Conservation (phyloP, 108 stramenopile species). For the Schizochytrium sp. region DNA sequence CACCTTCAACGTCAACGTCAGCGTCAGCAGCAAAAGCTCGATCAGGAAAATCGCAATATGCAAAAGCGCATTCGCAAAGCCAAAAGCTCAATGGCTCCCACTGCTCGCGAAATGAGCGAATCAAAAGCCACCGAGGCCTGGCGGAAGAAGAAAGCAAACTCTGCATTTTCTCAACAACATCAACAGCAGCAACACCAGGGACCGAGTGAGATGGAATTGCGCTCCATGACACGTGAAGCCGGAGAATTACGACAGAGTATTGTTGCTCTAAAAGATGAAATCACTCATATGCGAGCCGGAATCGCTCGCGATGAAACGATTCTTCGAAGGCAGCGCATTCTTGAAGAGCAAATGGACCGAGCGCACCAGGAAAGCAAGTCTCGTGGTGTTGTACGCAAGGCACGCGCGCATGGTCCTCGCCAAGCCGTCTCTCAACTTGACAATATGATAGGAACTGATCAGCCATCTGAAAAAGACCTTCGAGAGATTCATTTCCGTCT, state of each 20-base stretch:
- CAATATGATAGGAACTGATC: too few relatives aligned
- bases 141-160: neutral
- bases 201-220: neutral
- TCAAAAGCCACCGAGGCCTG: slow-evolving; percentile 10
- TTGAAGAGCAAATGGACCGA: slow-evolving; percentile 10
- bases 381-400: slow-evolving; percentile 9
- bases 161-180: too few relatives aligned
- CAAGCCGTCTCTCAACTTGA: neutral
- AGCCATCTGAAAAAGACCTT: neutral
- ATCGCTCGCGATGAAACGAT: slow-evolving; percentile 12
- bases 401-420: neutral
- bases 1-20: neutral
- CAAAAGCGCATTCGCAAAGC: neutral
- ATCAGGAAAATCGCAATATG: neutral
- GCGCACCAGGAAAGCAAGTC: slow-evolving; percentile 37
- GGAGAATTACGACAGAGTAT: neutral
- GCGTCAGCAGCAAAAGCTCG: neutral
- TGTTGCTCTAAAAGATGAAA: neutral
- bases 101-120: neutral
- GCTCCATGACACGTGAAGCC: neutral
- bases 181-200: too few relatives aligned
- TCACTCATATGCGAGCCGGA: neutral
- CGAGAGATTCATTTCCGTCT: neutral
- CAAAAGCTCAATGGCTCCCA: neutral
- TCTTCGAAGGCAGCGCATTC: neutral